These are phyloP conservation scores for Kluyveromyces dobzhanskii DNA, from an alignment of 805 yeast genomes.

Conservation along the genomic window DNA sequence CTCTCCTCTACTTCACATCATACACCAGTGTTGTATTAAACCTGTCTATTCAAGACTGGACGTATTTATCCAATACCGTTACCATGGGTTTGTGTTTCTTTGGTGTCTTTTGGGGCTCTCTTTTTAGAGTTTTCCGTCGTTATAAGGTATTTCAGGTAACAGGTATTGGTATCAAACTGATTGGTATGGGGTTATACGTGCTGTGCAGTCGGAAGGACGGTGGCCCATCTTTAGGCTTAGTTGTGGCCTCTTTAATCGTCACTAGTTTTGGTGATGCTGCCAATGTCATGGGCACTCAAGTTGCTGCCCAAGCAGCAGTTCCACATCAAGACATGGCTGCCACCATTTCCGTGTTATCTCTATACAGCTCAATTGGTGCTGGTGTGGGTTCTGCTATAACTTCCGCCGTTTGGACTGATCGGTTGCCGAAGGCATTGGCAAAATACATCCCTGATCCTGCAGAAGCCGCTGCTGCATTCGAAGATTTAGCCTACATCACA, in stretches of 20 bases:
- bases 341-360: slow-evolving; percentile 47
- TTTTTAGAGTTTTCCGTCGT: slow-evolving; percentile 30
- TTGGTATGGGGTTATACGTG: slow-evolving; percentile 27
- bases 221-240: slow-evolving; percentile 18
- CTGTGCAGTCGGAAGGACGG: slow-evolving; percentile 9
- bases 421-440: slow-evolving; percentile 34
- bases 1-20: slow-evolving; percentile 29
- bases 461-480: slow-evolving; percentile 17
- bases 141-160: slow-evolving; percentile 30
- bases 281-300: slow-evolving; percentile 32
- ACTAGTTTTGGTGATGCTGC: slow-evolving; percentile 35
- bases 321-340: slow-evolving; percentile 57
- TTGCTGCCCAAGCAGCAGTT: slow-evolving; percentile 49
- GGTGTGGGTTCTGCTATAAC: slow-evolving; percentile 57
- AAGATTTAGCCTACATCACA: slow-evolving; percentile 18
- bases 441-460: slow-evolving; percentile 25
- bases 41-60: slow-evolving; percentile 30
- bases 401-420: slow-evolving; percentile 66
- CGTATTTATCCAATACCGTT: slow-evolving; percentile 31
- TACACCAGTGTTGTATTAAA: slow-evolving; percentile 28
- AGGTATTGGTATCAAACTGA: slow-evolving; percentile 29
- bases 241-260: slow-evolving; percentile 28
- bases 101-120: slow-evolving; percentile 31
- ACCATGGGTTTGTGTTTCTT: slow-evolving; percentile 33
- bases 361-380: slow-evolving; percentile 48